phyloP scores from a whole-genome alignment of 495 filamentous ascomycete genomes.

The Penicillium manginii region DNA sequence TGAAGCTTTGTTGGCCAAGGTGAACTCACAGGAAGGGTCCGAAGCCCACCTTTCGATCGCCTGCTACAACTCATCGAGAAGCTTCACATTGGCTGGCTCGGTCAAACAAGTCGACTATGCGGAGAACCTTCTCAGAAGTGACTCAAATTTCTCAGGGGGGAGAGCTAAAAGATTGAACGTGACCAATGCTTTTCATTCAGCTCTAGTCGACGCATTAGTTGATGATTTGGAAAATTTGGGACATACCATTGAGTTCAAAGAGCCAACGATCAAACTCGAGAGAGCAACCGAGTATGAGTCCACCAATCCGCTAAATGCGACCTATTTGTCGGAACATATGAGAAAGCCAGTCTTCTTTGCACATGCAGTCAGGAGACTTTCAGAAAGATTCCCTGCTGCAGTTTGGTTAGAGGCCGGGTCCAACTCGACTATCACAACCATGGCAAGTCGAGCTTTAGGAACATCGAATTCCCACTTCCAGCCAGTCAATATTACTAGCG shows the following conservation, averaged over 20 bases:
- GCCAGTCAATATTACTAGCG: conserved; percentile 41
- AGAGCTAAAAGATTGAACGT: conserved; percentile 43
- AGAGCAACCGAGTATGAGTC: conserved; percentile 29
- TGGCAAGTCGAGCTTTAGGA: conserved; percentile 41
- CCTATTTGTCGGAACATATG: conserved; percentile 49
- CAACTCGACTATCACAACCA: conserved; percentile 47
- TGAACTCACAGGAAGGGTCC: background rate
- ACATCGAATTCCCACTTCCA: conserved; percentile 37
- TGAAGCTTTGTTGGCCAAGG: background rate
- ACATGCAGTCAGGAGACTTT: conserved; percentile 49
- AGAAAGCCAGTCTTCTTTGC: conserved; percentile 55
- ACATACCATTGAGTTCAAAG: conserved; percentile 29
- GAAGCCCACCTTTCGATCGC: conserved; percentile 35
- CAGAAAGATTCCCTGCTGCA: conserved; percentile 31
- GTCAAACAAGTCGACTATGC: conserved; percentile 42
- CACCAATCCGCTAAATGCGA: conserved; percentile 40
- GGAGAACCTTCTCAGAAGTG: background rate
- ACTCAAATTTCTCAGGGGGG: background rate
- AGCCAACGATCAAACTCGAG: conserved; percentile 38
- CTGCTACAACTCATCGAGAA: conserved; percentile 46
- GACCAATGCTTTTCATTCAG: conserved; percentile 58
- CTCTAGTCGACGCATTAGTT: conserved; percentile 46
- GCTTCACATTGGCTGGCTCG: conserved; percentile 12
- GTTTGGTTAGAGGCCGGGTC: conserved; percentile 59
- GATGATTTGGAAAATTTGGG: conserved; percentile 31